Evolutionary conservation across 305 asterid genomes (phyloP), one percentile per base, ranked within the genome.

Genomic region (Andrographis paniculata): DNA sequence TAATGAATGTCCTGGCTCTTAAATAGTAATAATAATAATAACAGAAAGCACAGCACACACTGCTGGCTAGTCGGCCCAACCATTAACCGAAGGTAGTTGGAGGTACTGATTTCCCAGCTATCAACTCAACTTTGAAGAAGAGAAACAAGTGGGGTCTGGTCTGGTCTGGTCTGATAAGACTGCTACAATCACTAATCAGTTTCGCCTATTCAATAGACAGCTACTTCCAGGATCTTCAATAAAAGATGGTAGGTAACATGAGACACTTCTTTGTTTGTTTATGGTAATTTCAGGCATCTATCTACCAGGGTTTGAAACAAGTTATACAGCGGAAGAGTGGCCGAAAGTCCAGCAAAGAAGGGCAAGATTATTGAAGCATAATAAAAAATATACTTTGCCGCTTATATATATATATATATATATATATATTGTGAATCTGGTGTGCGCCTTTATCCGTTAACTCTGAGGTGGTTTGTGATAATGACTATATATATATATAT

Each of bases 281-380:
- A 20, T 49, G 45, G 21, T 53, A 38, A 13, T 60, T 62, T 3
- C 78, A 82, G 93, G 71, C 68, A 20, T 49, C 72, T 1, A 71
- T 76, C 24, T 76, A 36, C 40, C 61, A 74, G 46, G 83, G 88
- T 6, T 64, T 82, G 20, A 82, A 82, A 75, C 77, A 76, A 30
- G 81, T 58, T 33, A 52, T 76, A 1, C 77, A 76, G 11, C 73
- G 93, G 88, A 78, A 60, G 66, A 66, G 68, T 38, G 55, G 61
- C 45, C 65, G 40, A 45, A 82, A 61, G 56, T 45, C 66, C 6
- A 76, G 55, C 63, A 67, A 70, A 48, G 39, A 42, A 28, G 38
- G 41, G 17, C 46, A 37, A 9, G 35, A 10, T 1, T 45, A 53
- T 53, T 24, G 30, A 24, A 3, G 30, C 30, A 24, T 24, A 24